Percentiles rank a stretch among this genome's conserved stretches.
Evolutionary conservation across 2,329 filamentous ascomycete genomes (phyloP).

Genomic region (Aspergillus intermedius): DNA sequence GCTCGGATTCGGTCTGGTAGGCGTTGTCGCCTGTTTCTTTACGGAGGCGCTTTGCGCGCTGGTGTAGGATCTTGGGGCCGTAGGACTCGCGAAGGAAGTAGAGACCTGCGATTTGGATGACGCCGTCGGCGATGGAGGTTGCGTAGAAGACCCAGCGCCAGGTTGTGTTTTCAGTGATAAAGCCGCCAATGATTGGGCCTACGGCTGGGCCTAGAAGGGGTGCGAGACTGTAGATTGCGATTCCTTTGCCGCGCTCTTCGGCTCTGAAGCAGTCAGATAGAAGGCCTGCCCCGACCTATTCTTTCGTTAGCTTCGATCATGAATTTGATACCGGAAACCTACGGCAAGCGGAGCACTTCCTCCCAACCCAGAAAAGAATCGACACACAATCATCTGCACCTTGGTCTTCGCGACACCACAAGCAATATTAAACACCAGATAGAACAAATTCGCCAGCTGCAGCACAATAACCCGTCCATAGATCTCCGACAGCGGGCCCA

Average conservation of each 20-base stretch:
- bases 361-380: conserved; percentile 54
- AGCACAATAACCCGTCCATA: conserved; percentile 51
- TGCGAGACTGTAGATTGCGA: conserved; percentile 57
- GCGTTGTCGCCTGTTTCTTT: conserved; percentile 32
- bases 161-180: conserved; percentile 55
- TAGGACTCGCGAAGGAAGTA: conserved; percentile 62
- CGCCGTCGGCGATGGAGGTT: conserved; percentile 56
- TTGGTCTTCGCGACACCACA: conserved; percentile 52
- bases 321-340: conserved; percentile 7
- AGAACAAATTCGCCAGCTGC: conserved; percentile 50
- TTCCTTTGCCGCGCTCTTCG: conserved; percentile 57
- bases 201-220: conserved; percentile 61
- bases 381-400: conserved; percentile 51
- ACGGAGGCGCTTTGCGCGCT: conserved; percentile 49
- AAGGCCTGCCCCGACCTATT: conserved; percentile 43
- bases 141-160: conserved; percentile 72
- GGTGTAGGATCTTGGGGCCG: conserved; percentile 54
- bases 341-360: conserved; percentile 52
- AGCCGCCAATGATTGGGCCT: conserved; percentile 60
- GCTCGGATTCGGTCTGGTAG: conserved; percentile 36
- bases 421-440: conserved; percentile 53
- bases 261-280: conserved; percentile 53
- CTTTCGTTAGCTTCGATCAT: no score
- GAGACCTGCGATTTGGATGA: conserved; percentile 57
- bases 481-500: conserved; percentile 50